A percentile compares a stretch with the other conserved stretches of the same genome.
Evolutionary conservation across 2,329 filamentous ascomycete genomes (phyloP).

Genomic region (Calonectria hawksworthii): DNA sequence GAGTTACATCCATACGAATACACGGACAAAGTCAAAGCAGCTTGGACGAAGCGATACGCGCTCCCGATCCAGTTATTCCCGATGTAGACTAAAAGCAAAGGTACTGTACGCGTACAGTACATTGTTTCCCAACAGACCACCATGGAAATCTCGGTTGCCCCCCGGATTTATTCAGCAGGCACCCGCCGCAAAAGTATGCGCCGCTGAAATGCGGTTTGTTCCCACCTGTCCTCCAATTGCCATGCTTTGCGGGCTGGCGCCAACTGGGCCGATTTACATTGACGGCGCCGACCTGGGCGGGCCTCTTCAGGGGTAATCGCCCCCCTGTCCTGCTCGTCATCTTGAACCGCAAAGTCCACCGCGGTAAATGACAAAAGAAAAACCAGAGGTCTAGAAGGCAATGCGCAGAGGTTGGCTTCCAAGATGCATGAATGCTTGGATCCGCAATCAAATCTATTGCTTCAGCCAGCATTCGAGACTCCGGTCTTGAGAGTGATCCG

Average conservation of each 20-base stretch:
- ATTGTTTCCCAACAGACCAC: conserved; percentile 27
- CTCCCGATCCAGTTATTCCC: neutral
- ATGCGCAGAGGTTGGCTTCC: neutral
- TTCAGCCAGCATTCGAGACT: neutral
- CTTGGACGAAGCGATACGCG: conserved; percentile 20
- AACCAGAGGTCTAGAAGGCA: conserved; percentile 15
- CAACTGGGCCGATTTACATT: conserved; percentile 37
- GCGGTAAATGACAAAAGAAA: conserved; percentile 12
- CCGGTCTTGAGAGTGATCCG: neutral
- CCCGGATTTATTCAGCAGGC: conserved; percentile 40
- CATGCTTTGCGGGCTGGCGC: conserved; percentile 19
- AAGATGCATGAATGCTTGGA: conserved; percentile 9
- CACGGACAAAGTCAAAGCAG: conserved; percentile 7
- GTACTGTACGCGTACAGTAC: conserved; percentile 23
- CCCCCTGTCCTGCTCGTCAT: conserved; percentile 20
- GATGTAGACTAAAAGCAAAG: neutral
- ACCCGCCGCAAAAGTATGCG: conserved; percentile 25
- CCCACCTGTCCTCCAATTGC: conserved; percentile 7
- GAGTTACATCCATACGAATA: neutral
- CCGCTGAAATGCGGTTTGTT: neutral
- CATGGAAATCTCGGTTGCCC: conserved; percentile 12
- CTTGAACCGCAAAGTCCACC: conserved; percentile 14
- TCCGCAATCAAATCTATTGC: conserved; percentile 27
- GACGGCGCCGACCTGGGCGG: conserved; percentile 29
- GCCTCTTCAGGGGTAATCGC: conserved; percentile 30